Conservation (phyloP, 352 stramenopile genomes). For the Stramenopiles sp. region DNA sequence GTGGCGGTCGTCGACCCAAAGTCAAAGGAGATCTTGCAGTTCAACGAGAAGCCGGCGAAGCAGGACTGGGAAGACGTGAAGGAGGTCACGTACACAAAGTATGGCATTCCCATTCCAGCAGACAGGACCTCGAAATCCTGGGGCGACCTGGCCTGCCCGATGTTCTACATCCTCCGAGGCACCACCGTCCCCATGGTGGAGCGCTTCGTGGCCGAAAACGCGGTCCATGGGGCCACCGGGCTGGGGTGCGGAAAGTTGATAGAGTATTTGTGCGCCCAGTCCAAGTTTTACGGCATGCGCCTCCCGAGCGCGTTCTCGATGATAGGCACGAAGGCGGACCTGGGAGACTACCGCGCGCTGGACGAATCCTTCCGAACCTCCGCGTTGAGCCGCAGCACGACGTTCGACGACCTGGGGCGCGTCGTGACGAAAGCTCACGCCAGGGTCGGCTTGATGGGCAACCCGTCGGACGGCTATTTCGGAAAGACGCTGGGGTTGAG, state of each 20-base stretch:
- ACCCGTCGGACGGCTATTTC: slow-evolving; percentile 31
- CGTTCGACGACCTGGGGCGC: not conserved
- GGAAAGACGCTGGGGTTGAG: slow-evolving; percentile 29
- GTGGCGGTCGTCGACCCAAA: slow-evolving; percentile 17
- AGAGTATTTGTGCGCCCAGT: not conserved
- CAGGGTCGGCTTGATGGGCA: slow-evolving; percentile 31
- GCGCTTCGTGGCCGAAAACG: not conserved
- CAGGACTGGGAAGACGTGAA: not conserved
- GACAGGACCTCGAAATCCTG: not conserved
- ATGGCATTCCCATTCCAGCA: too few species aligned
- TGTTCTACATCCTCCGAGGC: slow-evolving; percentile 21
- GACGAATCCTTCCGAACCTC: not conserved
- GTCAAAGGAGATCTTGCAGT: slow-evolving; percentile 15
- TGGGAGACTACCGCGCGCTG: not conserved
- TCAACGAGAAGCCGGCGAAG: slow-evolving; percentile 16
- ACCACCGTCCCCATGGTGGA: not conserved
- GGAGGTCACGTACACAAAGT: not conserved
- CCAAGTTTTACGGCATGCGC: not conserved
- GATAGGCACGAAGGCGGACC: not conserved
- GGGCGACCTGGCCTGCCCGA: slow-evolving; percentile 14
- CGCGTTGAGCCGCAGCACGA: not conserved
- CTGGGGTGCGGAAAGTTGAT: not conserved
- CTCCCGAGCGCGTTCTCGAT: not conserved
- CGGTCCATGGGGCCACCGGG: not conserved
- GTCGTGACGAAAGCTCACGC: slow-evolving; percentile 11